These are phyloP conservation scores for Aspergillus sp. DNA, from an alignment of 2,329 filamentous ascomycete genomes.

Conservation along the genomic window DNA sequence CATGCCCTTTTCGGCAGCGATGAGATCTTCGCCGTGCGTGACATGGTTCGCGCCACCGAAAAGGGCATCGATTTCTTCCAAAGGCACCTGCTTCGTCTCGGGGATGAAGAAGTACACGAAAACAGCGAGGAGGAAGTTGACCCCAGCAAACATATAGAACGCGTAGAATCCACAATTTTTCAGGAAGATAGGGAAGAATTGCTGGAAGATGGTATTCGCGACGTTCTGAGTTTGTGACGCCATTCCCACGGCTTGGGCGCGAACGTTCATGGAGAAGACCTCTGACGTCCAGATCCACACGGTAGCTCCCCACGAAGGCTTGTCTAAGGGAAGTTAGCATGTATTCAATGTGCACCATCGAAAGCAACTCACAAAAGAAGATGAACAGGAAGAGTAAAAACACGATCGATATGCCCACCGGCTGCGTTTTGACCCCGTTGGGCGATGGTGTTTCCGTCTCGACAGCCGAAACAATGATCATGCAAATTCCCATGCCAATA, in stretches of 20 bases:
- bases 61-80: conserved; percentile 38
- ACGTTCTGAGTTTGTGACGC: conserved; percentile 61
- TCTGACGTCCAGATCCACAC: conserved; percentile 71
- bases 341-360: conserved; percentile 2
- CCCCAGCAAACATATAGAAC: conserved; percentile 55
- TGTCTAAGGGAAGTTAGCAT: conserved; percentile 47
- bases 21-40: conserved; percentile 29
- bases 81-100: conserved; percentile 47
- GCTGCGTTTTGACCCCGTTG: conserved; percentile 53
- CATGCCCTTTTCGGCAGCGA: conserved; percentile 23
- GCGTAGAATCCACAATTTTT: conserved; percentile 56
- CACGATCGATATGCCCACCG: conserved; percentile 66
- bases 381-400: conserved; percentile 66
- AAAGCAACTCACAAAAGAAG: conserved; percentile 35
- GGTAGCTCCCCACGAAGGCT: conserved; percentile 67
- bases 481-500: conserved; percentile 66
- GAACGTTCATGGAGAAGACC: conserved; percentile 70
- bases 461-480: conserved; percentile 62
- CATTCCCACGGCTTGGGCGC: conserved; percentile 69
- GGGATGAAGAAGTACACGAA: conserved; percentile 54
- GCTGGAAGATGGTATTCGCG: conserved; percentile 65
- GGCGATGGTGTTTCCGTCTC: conserved; percentile 56
- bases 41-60: conserved; percentile 39
- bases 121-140: conserved; percentile 49
- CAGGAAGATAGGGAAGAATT: conserved; percentile 68